Conservation (phyloP, 2,329 filamentous ascomycete species). For the Phoma sp. region DNA sequence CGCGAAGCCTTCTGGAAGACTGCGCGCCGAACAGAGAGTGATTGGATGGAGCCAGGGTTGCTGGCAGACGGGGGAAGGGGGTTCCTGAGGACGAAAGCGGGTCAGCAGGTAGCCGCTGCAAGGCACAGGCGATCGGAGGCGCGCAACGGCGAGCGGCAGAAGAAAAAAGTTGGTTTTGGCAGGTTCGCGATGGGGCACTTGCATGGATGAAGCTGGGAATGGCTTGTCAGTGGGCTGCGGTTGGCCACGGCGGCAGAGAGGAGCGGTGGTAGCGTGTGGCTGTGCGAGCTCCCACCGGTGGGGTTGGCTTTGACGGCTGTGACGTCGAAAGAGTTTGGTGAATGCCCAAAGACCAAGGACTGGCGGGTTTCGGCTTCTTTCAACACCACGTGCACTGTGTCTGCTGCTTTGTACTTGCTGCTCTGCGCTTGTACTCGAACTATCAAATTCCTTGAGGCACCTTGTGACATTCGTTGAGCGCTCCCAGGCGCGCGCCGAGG, state of each 20-base stretch:
- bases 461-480: conserved; percentile 26
- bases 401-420: neutral
- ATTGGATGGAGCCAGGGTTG: conserved; percentile 24
- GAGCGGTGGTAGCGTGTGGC: conserved; percentile 19
- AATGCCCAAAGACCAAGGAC: conserved; percentile 23
- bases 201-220: conserved; percentile 23
- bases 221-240: conserved; percentile 9
- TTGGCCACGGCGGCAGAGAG: conserved; percentile 11
- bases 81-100: conserved; percentile 41
- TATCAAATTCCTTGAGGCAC: conserved; percentile 2
- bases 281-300: conserved; percentile 12
- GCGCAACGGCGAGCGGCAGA: conserved; percentile 21
- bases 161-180: conserved; percentile 20
- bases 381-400: conserved; percentile 5
- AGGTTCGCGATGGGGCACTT: conserved; percentile 11
- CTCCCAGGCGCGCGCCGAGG: conserved; percentile 34
- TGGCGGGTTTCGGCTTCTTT: conserved; percentile 11
- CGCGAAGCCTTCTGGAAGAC: conserved; percentile 26
- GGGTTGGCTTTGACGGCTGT: conserved; percentile 14
- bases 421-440: conserved; percentile 3
- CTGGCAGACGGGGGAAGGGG: conserved; percentile 8
- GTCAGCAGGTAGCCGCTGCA: conserved; percentile 41
- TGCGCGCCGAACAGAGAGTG: conserved; percentile 14
- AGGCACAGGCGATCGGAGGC: conserved; percentile 35
- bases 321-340: conserved; percentile 16